phyloP scores from a whole-genome alignment of 345 rosid genomes.

The Eucalyptus grandis region DNA sequence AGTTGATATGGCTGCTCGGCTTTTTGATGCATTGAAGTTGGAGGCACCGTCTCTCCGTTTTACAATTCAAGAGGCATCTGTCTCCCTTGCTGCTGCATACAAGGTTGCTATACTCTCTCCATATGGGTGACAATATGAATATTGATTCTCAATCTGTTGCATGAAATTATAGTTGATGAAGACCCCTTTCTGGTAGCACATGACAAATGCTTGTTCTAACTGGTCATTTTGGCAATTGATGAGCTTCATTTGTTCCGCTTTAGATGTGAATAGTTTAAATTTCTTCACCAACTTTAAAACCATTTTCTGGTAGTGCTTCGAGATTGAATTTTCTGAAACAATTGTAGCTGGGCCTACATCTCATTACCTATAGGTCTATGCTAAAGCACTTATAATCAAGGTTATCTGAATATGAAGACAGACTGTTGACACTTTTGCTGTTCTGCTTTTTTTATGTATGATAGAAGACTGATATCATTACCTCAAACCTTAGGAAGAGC shows the following conservation, averaged over 20 bases:
- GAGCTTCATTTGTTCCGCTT: background rate
- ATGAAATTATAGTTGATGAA: background rate
- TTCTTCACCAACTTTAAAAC: background rate
- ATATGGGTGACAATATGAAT: background rate
- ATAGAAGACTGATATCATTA: background rate
- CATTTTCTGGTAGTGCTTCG: background rate
- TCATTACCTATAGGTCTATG: background rate
- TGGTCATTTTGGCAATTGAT: background rate
- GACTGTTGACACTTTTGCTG: background rate
- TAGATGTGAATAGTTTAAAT: background rate
- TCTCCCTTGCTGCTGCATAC: conserved; percentile 77
- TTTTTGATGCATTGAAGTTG: conserved; percentile 75
- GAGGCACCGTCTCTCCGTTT: conserved; percentile 67
- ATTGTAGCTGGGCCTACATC: background rate
- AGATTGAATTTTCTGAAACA: background rate
- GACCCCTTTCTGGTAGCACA: background rate
- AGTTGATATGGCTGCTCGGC: conserved; percentile 82
- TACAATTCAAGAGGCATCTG: conserved; percentile 74
- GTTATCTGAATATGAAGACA: background rate
- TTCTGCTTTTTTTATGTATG: background rate
- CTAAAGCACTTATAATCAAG: background rate
- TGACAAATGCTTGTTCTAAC: background rate
- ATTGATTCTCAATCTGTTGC: background rate
- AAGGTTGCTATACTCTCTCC: conserved; percentile 28
- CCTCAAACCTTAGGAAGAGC: background rate